A percentile compares a stretch with the other conserved stretches of the same genome.
Evolutionary conservation across 2,329 filamentous ascomycete genomes (phyloP).

Genomic region (Penicillium sp.): DNA sequence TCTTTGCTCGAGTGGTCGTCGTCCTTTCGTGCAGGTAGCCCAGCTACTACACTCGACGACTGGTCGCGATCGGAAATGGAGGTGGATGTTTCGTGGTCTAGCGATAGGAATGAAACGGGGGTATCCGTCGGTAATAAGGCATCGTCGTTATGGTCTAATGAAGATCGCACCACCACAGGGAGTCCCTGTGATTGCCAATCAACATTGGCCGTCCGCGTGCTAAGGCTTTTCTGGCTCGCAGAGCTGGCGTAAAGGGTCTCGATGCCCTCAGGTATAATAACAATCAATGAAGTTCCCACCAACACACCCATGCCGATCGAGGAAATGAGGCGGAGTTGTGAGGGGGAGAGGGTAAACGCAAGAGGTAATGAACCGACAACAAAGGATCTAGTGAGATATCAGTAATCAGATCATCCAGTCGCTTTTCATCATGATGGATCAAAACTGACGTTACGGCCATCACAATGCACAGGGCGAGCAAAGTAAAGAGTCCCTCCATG

Average conservation of each 20-base stretch:
- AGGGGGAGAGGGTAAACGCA: slow-evolving; percentile 81
- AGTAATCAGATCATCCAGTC: not conserved
- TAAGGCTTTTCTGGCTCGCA: slow-evolving; percentile 34
- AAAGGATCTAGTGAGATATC: slow-evolving; percentile 69
- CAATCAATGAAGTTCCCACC: slow-evolving; percentile 91
- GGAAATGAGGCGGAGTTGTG: slow-evolving; percentile 84
- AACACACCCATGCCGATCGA: slow-evolving; percentile 91
- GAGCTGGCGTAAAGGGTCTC: slow-evolving; percentile 73
- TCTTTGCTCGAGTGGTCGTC: slow-evolving; percentile 45
- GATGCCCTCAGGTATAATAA: slow-evolving; percentile 96
- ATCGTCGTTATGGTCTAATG: slow-evolving; percentile 1
- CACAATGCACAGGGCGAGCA: slow-evolving; percentile 64
- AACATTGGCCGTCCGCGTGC: slow-evolving; percentile 27
- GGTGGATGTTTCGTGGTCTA: slow-evolving; percentile 16
- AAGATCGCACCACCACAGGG: slow-evolving; percentile 12
- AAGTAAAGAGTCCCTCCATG: slow-evolving; percentile 65
- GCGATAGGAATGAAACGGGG: slow-evolving; percentile 14
- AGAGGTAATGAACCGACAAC: slow-evolving; percentile 88
- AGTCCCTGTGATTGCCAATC: slow-evolving; percentile 31
- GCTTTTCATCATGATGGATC: not conserved
- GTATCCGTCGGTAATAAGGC: slow-evolving; percentile 1
- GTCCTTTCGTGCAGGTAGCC: slow-evolving; percentile 26
- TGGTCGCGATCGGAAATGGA: slow-evolving; percentile 2
- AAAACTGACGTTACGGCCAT: slow-evolving; percentile 63
- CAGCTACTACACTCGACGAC: slow-evolving; percentile 15